These are phyloP conservation scores for Lactarius pseudohatsudake DNA, from an alignment of 768 basidiomycete species.

Conservation along the genomic window DNA sequence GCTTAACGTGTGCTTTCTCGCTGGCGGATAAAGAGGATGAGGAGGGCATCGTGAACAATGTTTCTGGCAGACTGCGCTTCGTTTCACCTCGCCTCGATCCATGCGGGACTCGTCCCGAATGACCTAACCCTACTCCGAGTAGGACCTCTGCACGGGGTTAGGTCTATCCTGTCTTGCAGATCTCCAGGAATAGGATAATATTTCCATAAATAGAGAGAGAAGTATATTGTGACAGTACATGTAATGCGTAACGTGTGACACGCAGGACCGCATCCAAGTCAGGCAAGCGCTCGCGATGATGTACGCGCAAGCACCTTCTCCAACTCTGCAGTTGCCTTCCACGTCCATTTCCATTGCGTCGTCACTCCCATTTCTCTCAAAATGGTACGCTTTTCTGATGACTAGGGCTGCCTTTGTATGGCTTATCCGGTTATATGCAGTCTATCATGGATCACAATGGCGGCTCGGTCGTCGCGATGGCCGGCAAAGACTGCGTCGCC, in stretches of 20 bases:
- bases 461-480: conserved; percentile 99
- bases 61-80: neutral
- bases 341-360: conserved; percentile 8
- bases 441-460: conserved; percentile 94
- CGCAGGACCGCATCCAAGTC: conserved; percentile 8
- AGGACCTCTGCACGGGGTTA: no score
- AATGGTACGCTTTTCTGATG: conserved; percentile 20
- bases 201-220: no score
- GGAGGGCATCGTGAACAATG: conserved; percentile 56
- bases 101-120: neutral
- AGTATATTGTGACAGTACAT: neutral
- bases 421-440: conserved; percentile 39
- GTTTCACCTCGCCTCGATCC: neutral
- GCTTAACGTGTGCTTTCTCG: conserved; percentile 78
- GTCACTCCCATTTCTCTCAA: conserved; percentile 5
- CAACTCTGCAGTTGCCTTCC: conserved; percentile 4
- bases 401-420: neutral
- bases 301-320: conserved; percentile 19
- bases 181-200: no score
- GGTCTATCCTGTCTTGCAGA: no score
- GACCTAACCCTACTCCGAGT: neutral
- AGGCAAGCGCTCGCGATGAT: neutral
- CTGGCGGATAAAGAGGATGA: conserved; percentile 66
- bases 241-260: conserved; percentile 15
- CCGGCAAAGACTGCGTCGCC: conserved; percentile 97